Conservation (phyloP, 371 early-diverging fungal species). For the Mucor circinelloides region DNA sequence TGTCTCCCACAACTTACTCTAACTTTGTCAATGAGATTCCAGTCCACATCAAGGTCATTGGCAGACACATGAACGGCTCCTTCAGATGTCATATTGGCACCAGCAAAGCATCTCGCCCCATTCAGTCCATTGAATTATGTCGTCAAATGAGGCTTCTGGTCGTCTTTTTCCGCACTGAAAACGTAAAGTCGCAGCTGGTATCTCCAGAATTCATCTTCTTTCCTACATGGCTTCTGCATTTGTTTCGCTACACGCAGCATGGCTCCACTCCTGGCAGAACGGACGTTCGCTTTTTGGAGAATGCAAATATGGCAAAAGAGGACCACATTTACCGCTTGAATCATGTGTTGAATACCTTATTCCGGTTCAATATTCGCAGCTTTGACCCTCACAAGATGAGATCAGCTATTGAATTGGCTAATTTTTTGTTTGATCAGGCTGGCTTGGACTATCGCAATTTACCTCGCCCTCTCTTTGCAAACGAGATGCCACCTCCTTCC, state of each 20-base stretch:
- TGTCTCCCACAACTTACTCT: constrained; percentile 9
- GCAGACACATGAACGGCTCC: constrained; percentile 46
- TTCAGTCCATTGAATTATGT: constrained; percentile 37
- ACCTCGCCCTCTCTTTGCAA: constrained; percentile 35
- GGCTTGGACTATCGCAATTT: constrained; percentile 33
- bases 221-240: constrained; percentile 49
- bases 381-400: constrained; percentile 33
- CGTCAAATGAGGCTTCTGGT: constrained; percentile 46
- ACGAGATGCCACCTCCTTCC: constrained; percentile 1
- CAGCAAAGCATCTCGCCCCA: constrained; percentile 47
- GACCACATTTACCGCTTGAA: constrained; percentile 53
- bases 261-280: constrained; percentile 45
- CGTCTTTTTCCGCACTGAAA: constrained; percentile 48
- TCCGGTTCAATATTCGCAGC: constrained; percentile 43
- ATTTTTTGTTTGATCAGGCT: constrained; percentile 42
- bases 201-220: constrained; percentile 49
- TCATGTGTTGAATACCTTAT: constrained; percentile 46
- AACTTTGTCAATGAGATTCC: constrained; percentile 27
- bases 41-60: constrained; percentile 47
- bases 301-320: constrained; percentile 46
- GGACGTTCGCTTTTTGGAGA: constrained; percentile 45
- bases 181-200: constrained; percentile 32
- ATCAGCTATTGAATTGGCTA: constrained; percentile 32
- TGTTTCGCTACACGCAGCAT: constrained; percentile 48
- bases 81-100: constrained; percentile 51